A percentile compares a stretch with the other conserved stretches of the same genome.
Conservation (phyloP, 768 basidiomycete genomes). For the Leucocoprinus sp. region DNA sequence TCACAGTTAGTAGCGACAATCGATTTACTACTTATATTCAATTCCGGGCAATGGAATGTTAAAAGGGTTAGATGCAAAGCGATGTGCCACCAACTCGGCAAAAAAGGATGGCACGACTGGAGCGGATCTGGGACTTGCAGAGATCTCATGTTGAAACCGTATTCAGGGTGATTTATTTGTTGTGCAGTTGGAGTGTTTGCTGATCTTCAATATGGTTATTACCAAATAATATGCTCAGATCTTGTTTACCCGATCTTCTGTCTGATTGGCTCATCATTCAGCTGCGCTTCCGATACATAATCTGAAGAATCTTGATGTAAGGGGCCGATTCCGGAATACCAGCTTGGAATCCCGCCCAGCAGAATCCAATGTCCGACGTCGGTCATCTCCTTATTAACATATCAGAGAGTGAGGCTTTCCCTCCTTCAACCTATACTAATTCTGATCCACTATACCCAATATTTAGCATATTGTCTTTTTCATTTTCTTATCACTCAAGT, state of each 20-base stretch:
- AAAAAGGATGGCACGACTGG: conserved; percentile 25
- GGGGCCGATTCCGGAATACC: conserved; percentile 3
- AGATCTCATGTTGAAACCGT: conserved; percentile 27
- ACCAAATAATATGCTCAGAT: conserved; percentile 15
- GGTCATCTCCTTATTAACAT: too few species aligned
- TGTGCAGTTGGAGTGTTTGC: conserved; percentile 12
- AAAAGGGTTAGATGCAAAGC: conserved; percentile 24
- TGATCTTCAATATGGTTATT: conserved; percentile 26
- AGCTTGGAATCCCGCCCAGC: background rate
- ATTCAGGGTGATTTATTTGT: conserved; percentile 18
- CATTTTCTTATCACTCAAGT: too few species aligned
- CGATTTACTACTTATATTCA: conserved; percentile 31
- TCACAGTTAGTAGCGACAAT: conserved; percentile 18
- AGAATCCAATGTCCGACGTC: too few species aligned
- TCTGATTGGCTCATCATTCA: conserved; percentile 1
- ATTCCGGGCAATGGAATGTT: conserved; percentile 22
- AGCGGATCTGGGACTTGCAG: conserved; percentile 32
- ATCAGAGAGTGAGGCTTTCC: too few species aligned
- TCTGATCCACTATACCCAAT: too few species aligned
- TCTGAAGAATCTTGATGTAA: conserved; percentile 8
- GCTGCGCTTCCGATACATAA: background rate
- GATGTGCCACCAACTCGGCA: conserved; percentile 24
- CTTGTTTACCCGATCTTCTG: background rate
- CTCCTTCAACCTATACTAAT: too few species aligned
- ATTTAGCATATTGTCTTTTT: too few species aligned